Percentiles rank a stretch among this genome's conserved stretches.
Evolutionary conservation across 2,329 filamentous ascomycete genomes (phyloP).

Genomic region (Phyllosticta citribraziliensis): DNA sequence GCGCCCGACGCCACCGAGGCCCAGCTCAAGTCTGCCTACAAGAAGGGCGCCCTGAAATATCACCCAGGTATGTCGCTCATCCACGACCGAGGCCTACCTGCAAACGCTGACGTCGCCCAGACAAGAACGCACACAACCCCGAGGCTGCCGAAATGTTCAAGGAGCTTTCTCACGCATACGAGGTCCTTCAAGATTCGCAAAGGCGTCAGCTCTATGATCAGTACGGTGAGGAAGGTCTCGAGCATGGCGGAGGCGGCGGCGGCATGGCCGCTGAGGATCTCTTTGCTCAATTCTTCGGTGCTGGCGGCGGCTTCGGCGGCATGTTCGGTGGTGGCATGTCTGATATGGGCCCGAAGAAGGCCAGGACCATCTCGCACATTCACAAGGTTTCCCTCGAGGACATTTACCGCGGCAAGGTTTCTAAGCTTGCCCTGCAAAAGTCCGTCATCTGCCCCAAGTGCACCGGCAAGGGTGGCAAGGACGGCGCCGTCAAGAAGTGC

Average conservation of each 20-base stretch:
- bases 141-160: conserved; percentile 97
- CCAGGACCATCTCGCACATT: conserved; percentile 92
- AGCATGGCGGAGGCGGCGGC: conserved; percentile 63
- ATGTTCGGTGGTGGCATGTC: conserved; percentile 64
- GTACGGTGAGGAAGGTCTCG: conserved; percentile 93
- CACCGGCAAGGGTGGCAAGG: conserved; percentile 89
- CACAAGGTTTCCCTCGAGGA: conserved; percentile 98
- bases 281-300: conserved; percentile 94
- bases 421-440: conserved; percentile 93
- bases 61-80: conserved; percentile 58
- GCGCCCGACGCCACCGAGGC: conserved; percentile 68
- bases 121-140: conserved; percentile 94
- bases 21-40: conserved; percentile 87
- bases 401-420: conserved; percentile 95
- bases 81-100: conserved; percentile 12
- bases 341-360: conserved; percentile 76
- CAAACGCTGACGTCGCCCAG: conserved; percentile 37
- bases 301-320: conserved; percentile 57
- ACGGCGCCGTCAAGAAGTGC: conserved; percentile 93
- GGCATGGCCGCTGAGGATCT: conserved; percentile 95
- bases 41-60: conserved; percentile 70
- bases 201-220: conserved; percentile 92
- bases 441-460: conserved; percentile 95
- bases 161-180: conserved; percentile 90
- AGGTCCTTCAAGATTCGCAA: conserved; percentile 83